Conservation (phyloP, 495 filamentous ascomycete genomes). For the Trichoderma gamsii region DNA sequence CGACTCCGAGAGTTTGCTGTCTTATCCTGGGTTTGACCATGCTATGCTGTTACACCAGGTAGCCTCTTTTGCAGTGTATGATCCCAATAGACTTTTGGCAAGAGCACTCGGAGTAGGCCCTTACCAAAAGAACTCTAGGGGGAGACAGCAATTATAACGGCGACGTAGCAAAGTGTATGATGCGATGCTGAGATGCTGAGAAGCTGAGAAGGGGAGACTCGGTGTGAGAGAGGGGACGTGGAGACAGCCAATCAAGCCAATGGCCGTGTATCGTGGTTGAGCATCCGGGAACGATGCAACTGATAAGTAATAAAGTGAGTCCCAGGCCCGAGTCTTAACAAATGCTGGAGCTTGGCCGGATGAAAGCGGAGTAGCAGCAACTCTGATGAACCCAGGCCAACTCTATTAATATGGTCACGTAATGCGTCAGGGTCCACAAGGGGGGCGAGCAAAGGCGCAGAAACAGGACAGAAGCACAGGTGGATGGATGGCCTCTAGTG, state of each 20-base stretch:
- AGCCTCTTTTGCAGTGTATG: neutral
- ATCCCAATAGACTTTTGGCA: conserved; percentile 1
- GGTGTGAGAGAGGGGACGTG: neutral
- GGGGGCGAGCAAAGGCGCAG: neutral
- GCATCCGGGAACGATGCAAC: neutral
- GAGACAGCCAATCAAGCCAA: neutral
- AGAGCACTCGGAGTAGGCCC: neutral
- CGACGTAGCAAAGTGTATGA: neutral
- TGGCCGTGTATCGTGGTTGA: neutral
- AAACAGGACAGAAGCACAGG: neutral
- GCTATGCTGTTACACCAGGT: neutral
- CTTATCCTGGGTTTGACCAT: neutral
- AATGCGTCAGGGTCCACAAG: neutral
- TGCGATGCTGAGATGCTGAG: neutral
- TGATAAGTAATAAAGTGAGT: neutral
- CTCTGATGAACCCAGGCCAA: conserved; percentile 7
- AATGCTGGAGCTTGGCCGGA: neutral
- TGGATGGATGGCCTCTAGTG: no score
- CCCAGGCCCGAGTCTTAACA: neutral
- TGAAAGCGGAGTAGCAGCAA: neutral
- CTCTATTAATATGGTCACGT: conserved; percentile 6
- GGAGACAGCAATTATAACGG: neutral
- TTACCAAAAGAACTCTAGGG: neutral
- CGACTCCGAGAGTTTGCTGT: conserved; percentile 1
- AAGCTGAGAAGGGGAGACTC: no score